Base-by-base conservation (phyloP, 2,329 filamentous ascomycete genomes). In the Colletotrichum chrysophilum region DNA sequence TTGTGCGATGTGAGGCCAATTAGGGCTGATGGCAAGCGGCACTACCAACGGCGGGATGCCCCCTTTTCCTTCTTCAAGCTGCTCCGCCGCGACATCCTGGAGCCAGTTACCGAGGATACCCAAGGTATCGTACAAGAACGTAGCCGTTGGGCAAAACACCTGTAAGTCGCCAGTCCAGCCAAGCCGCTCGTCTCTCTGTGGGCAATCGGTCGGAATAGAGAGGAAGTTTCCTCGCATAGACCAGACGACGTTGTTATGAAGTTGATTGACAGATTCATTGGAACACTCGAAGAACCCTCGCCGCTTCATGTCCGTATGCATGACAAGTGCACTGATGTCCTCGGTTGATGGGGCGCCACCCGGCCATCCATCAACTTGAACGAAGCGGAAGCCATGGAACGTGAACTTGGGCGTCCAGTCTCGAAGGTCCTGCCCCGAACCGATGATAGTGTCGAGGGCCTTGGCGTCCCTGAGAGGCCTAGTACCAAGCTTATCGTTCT, bases 41-140 rank as follows among this genome's bases (percentile, higher is more conserved):
- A 82, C 72, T 6, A 86, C 78, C 7, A 85, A 78, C 2, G 85
- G 80, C 5, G 83, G 80, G 3, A 84, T 78, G 21, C 83, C 78
- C 26, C 74, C 79, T 48, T 86, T 84, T 38, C 86, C 86, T 2
- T 70, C 61, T 3, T 66, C 62, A 24, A 75, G 69, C 64, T 75
- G 73, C 18, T 75, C 73, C 14, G 64, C 73, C 16, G 73, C 58
- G 30, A 75, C 62, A 26, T 75, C 73, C 14, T 75, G 62, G 24
- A 72, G 73, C 73, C 73, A 75, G 48, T 62, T 72, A 7, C 73
- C 64, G 4, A 75, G 56, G 4, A 75, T 75, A 2, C 73, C 73
- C 6, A 75, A 58, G 1, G 73, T 75, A 21, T 75, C 73, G 32
- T 72, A 75, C 16, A 75, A 55, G 24, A 75, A 75, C 4, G 56